Base-by-base conservation (phyloP, 2,329 filamentous ascomycete species). In the Bipolaris gigantea region DNA sequence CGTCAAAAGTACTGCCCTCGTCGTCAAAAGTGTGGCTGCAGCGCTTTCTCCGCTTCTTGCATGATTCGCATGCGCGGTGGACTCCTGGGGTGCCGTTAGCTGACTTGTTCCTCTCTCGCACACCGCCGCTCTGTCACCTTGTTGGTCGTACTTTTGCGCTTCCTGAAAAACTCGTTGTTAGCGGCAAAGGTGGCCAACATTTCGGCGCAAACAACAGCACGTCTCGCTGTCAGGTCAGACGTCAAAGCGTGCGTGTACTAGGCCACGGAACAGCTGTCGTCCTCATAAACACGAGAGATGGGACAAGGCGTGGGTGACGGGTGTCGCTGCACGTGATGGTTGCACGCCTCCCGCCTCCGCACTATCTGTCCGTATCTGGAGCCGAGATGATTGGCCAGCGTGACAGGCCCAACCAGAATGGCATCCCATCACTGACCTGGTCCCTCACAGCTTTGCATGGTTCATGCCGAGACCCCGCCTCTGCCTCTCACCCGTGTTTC, bases 141-240 rank as follows among this genome's bases (percentile, higher is more conserved):
- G 33, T 11, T 59, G 47, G 50, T 63, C 66, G 55, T 59, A 71
- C 75, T 68, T 58, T 77, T 77, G 42, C 76, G 71, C 61, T 78
- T 78, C 55, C 75, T 63, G 63, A 76, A 77, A 62, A 74, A 75
- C 55, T 76, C 74, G 61, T 76, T 76, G 50, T 77, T 76, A n/a
- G 75, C 74, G 23, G 76, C 75, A 53, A 78, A 78, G 25, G 75
- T 78, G 51, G 76, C 75, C 67, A 76, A 75, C 74, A 76, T 76
- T 9, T 51, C 59, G 58, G 57, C 25, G 42, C 50, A 27, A 9
- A 32, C 36, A 34, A 16, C 48, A 32, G 53, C 48, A 58, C 48
- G 56, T 44, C 38, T 43, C 39, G 50, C 46, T 44, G 44, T 48
- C 36, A 38, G 33, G 18, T 19, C 40, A 35, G 30, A 45, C 23